Conservation (phyloP, 805 yeast species). For the Ogataea trehalophila region DNA sequence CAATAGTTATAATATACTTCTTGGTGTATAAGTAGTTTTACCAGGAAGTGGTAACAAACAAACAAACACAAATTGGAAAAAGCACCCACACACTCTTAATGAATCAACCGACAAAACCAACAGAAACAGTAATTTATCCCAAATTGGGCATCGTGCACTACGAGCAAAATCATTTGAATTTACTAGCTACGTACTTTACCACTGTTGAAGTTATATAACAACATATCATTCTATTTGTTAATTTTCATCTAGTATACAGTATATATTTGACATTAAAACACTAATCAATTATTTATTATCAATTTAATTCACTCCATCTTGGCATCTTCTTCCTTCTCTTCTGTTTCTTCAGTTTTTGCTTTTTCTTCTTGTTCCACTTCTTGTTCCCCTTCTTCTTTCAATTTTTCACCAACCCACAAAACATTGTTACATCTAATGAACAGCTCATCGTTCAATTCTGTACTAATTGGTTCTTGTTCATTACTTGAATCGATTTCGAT, state of each 20-base stretch:
- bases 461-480: constrained; percentile 42
- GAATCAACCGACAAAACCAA: too few relatives aligned
- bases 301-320: constrained; percentile 10
- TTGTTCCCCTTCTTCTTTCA: constrained; percentile 24
- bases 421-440: constrained; percentile 91
- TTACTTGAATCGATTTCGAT: constrained; percentile 39
- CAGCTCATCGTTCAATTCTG: constrained; percentile 44
- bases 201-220: too few relatives aligned
- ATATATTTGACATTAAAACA: neutral
- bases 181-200: too few relatives aligned
- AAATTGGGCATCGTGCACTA: too few relatives aligned
- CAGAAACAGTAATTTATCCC: too few relatives aligned
- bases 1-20: too few relatives aligned
- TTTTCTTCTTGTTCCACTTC: constrained; percentile 8
- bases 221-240: too few relatives aligned
- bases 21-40: too few relatives aligned
- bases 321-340: constrained; percentile 9
- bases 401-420: constrained; percentile 60
- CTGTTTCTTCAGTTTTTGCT: neutral
- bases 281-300: neutral
- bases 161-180: too few relatives aligned
- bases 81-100: too few relatives aligned
- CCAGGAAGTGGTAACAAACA: too few relatives aligned
- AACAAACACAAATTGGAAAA: too few relatives aligned
- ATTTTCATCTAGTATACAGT: neutral